Conservation (phyloP, 176 grass and related monocot genomes). For the Paspalum vaginatum region DNA sequence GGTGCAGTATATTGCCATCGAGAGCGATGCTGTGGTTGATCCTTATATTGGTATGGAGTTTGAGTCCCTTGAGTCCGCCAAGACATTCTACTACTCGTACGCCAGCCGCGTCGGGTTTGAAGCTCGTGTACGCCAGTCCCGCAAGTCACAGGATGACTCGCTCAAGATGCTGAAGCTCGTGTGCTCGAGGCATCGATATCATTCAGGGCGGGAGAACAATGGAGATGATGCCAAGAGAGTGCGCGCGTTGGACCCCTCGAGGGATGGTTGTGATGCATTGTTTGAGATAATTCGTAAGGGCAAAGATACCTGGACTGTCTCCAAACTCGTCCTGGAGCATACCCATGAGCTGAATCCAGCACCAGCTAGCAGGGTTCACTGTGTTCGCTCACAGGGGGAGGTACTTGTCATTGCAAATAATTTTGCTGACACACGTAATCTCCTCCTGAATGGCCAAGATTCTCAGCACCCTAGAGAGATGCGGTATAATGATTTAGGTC, state of each 20-base stretch:
- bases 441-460: conserved; percentile 74
- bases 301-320: conserved; percentile 70
- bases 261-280: conserved; percentile 76
- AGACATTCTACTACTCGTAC: conserved; percentile 91
- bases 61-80: conserved; percentile 73
- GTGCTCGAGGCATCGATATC: conserved; percentile 91
- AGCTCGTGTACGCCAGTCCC: conserved; percentile 83
- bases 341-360: conserved; percentile 69
- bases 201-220: conserved; percentile 71
- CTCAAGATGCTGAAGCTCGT: conserved; percentile 99
- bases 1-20: conserved; percentile 79
- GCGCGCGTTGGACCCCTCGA: conserved; percentile 48
- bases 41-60: conserved; percentile 91
- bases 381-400: conserved; percentile 92
- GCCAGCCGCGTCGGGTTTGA: conserved; percentile 83
- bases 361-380: conserved; percentile 68
- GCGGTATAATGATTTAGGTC: conserved; percentile 80
- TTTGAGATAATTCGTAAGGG: conserved; percentile 97
- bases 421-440: conserved; percentile 89
- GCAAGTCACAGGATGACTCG: conserved; percentile 82
- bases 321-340: conserved; percentile 90
- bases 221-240: conserved; percentile 62
- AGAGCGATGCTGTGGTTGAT: conserved; percentile 61
- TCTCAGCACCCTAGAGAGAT: conserved; percentile 58
- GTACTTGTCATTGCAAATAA: conserved; percentile 96